Percentiles rank a stretch among this genome's conserved stretches.
Evolutionary conservation across 805 yeast genomes (phyloP).

Genomic region (Myxozyma nipponensis): DNA sequence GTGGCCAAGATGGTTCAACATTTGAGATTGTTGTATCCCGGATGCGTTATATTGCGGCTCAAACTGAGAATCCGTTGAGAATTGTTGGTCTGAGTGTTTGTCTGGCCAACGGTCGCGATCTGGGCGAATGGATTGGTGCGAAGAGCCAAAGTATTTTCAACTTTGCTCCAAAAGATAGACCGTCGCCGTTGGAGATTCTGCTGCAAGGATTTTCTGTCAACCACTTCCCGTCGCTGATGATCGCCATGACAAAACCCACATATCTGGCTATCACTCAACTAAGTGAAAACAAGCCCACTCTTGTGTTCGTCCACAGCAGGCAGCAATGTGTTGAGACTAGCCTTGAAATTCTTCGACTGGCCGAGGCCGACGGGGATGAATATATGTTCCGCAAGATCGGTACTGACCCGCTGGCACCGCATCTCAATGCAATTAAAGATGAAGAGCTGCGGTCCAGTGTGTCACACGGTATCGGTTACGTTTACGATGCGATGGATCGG

Average conservation of each 20-base stretch:
- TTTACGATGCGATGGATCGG: slow-evolving; percentile 53
- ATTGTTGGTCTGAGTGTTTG: slow-evolving; percentile 69
- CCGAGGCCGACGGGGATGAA: slow-evolving; percentile 39
- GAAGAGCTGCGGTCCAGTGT: slow-evolving; percentile 44
- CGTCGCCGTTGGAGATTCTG: slow-evolving; percentile 54
- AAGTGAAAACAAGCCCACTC: slow-evolving; percentile 35
- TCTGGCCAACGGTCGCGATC: slow-evolving; percentile 67
- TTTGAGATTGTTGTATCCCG: slow-evolving; percentile 73
- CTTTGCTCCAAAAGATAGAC: slow-evolving; percentile 61
- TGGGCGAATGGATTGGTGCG: slow-evolving; percentile 86
- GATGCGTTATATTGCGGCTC: slow-evolving; percentile 64
- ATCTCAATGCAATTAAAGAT: slow-evolving; percentile 48
- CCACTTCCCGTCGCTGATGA: slow-evolving; percentile 52
- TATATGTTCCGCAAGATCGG: slow-evolving; percentile 44
- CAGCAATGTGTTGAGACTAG: slow-evolving; percentile 53
- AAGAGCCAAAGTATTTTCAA: slow-evolving; percentile 57
- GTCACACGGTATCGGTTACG: slow-evolving; percentile 59
- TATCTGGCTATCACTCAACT: slow-evolving; percentile 42
- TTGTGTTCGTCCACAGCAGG: slow-evolving; percentile 59
- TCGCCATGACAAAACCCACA: slow-evolving; percentile 50
- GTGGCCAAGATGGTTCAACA: slow-evolving; percentile 53
- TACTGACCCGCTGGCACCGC: slow-evolving; percentile 39
- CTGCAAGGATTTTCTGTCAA: slow-evolving; percentile 44
- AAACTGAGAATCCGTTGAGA: slow-evolving; percentile 55
- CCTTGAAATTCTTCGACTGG: slow-evolving; percentile 42